phyloP scores from a whole-genome alignment of 176 grass and related monocot genomes.

The Coix lacrymajobi region DNA sequence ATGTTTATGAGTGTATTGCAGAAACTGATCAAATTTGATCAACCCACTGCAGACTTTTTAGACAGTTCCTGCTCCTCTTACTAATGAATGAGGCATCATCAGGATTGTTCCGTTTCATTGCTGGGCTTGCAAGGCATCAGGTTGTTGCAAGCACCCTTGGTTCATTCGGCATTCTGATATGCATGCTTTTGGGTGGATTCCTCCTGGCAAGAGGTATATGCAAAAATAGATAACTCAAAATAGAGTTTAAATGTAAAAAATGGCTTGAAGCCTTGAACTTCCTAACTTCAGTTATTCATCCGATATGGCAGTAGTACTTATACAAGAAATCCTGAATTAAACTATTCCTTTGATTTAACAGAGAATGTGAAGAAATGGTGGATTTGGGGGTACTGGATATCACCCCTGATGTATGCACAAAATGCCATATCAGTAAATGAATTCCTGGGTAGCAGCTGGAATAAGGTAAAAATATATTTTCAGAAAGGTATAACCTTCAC shows the following conservation, averaged over 20 bases:
- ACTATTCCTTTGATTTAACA: conserved; percentile 21
- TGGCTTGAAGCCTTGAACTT: not conserved
- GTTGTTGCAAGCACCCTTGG: conserved; percentile 66
- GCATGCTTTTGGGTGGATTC: conserved; percentile 68
- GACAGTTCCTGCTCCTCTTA: conserved; percentile 63
- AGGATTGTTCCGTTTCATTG: conserved; percentile 60
- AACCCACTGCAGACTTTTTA: conserved; percentile 46
- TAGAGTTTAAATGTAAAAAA: not conserved
- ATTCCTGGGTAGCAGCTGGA: conserved; percentile 68
- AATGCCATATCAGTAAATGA: conserved; percentile 79
- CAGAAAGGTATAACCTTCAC: not conserved
- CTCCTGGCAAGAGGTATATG: conserved; percentile 71
- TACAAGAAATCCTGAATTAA: not conserved
- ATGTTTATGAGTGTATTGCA: not conserved
- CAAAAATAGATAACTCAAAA: not conserved
- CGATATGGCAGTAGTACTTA: not conserved
- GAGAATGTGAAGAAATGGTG: conserved; percentile 81
- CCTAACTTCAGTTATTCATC: not conserved
- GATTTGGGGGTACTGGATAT: conserved; percentile 83
- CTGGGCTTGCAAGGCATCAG: conserved; percentile 56
- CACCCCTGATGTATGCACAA: conserved; percentile 71
- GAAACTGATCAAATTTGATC: not conserved
- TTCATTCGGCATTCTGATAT: conserved; percentile 49
- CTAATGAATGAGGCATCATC: conserved; percentile 48
- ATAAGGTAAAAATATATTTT: conserved; percentile 34